A percentile compares a stretch with the other conserved stretches of the same genome.
Conservation (phyloP, 495 filamentous ascomycete genomes). For the Trichoderma reesei region DNA sequence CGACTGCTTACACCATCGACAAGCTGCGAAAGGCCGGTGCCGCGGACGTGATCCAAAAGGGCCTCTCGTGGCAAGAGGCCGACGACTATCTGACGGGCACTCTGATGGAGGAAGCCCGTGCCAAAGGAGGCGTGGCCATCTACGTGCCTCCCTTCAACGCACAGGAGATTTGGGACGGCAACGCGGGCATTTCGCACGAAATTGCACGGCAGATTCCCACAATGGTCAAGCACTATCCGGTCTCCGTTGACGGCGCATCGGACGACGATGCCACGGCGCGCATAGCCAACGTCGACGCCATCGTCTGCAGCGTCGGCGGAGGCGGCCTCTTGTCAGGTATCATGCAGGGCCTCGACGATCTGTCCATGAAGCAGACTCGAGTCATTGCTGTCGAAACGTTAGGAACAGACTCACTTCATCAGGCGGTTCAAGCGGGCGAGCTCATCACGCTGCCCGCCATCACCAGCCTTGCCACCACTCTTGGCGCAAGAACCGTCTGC, state of each 20-base stretch:
- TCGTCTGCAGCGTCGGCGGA: constrained; percentile 82
- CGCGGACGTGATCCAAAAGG: constrained; percentile 55
- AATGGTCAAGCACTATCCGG: constrained; percentile 16
- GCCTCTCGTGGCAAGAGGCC: constrained; percentile 66
- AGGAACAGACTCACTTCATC: constrained; percentile 65
- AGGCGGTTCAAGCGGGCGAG: constrained; percentile 47
- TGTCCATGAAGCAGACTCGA: constrained; percentile 30
- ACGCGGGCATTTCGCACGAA: constrained; percentile 65
- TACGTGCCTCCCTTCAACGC: constrained; percentile 93
- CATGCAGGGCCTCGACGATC: constrained; percentile 56
- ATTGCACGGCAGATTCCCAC: constrained; percentile 47
- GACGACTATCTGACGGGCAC: constrained; percentile 59
- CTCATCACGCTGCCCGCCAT: constrained; percentile 63
- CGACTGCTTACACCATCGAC: constrained; percentile 58
- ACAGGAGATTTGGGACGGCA: constrained; percentile 73
- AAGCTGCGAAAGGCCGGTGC: constrained; percentile 65
- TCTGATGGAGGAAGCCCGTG: constrained; percentile 34
- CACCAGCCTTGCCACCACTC: constrained; percentile 67
- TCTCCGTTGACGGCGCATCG: constrained; percentile 18
- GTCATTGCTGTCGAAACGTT: constrained; percentile 74
- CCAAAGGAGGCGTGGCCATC: constrained; percentile 37
- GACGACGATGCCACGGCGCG: not conserved
- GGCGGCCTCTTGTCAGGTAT: constrained; percentile 80
- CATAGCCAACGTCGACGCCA: constrained; percentile 42
- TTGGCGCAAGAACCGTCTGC: constrained; percentile 69